Evolutionary conservation across 306 rosid species (phyloP), one percentile per base, ranked within the genome.

Genomic region (Sesbania bispinosa): DNA sequence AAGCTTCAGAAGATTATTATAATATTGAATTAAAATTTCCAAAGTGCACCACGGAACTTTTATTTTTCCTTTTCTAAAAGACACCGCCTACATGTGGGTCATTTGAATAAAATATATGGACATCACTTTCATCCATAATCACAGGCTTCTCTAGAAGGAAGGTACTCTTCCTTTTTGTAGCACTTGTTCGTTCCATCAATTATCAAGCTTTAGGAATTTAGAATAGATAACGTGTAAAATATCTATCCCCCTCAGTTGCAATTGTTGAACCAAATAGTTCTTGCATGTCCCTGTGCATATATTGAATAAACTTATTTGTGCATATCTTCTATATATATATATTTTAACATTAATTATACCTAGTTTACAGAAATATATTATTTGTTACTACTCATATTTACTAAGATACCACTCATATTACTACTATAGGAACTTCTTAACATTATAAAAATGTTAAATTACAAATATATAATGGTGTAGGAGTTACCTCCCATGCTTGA

Each of bases 71-170:
- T 64, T 63, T 41, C 5, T 1, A 45, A 65, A 64, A 46, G 65
- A 62, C 43, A 62, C 46, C 29, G 15, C 21, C 43, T 3, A 21
- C 1, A 35, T 27, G 50, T 29, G 16, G 71, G 21, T 60, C 30
- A 50, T 60, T 69, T 48, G 58, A 77, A 69, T 77, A 38, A 60
- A 69, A 69, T 30, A 43, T 7, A 18, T 14, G 20, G 14, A 19
- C 32, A 70, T 70, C 43, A 6, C 41, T 69, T 38, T 54, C 75
- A 39, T 19, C 26, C 9, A 21, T 20, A 10, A 30, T 67, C 35
- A 29, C 2, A 32, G 67, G 67, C 26, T 53, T 65, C 41, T 75
- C 74, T 66, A 66, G 61, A 75, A 54, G 80, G 52, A 65, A 55
- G 68, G 14, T 41, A 19, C 26, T 18, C 41, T n/a, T 36, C 8